phyloP scores from a whole-genome alignment of 176 grass and related monocot genomes.

The Zea luxurians region DNA sequence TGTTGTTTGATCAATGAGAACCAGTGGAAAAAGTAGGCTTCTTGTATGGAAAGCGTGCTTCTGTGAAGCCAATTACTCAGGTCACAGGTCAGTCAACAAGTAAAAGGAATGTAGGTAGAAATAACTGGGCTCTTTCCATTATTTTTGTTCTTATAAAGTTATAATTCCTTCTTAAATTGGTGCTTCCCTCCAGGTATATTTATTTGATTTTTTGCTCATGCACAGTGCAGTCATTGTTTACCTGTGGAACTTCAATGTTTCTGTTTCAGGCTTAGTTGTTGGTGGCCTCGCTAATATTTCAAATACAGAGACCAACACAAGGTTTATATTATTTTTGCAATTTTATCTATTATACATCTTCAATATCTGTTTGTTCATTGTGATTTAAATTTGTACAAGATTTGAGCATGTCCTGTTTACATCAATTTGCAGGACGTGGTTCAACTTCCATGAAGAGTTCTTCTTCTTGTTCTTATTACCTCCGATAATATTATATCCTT shows the following conservation, averaged over 20 bases:
- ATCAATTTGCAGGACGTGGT: constrained; percentile 78
- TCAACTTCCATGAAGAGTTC: constrained; percentile 99
- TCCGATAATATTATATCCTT: constrained; percentile 99
- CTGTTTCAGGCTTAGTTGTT: constrained; percentile 82
- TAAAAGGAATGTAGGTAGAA: not conserved
- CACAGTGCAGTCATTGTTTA: not conserved
- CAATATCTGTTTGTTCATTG: constrained; percentile 9
- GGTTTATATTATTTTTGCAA: constrained; percentile 51
- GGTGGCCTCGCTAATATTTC: constrained; percentile 94
- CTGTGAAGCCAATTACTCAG: constrained; percentile 1
- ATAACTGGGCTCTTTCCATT: constrained; percentile 1
- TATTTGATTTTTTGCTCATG: not conserved
- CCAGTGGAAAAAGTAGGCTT: constrained; percentile 13
- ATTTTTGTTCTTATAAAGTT: constrained; percentile 17
- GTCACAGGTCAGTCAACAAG: not conserved
- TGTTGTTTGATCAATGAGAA: constrained; percentile 17
- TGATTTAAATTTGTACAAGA: constrained; percentile 1
- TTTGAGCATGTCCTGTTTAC: constrained; percentile 26
- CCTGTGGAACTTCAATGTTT: constrained; percentile 21
- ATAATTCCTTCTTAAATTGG: not conserved
- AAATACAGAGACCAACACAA: constrained; percentile 89
- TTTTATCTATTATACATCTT: constrained; percentile 13
- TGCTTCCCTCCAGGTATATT: not conserved
- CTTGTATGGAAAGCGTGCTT: constrained; percentile 10
- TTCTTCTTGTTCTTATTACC: constrained; percentile 99